Evolutionary conservation across 139 green algal species (phyloP).

Genomic region (Deuterostichococcus epilithicus): DNA sequence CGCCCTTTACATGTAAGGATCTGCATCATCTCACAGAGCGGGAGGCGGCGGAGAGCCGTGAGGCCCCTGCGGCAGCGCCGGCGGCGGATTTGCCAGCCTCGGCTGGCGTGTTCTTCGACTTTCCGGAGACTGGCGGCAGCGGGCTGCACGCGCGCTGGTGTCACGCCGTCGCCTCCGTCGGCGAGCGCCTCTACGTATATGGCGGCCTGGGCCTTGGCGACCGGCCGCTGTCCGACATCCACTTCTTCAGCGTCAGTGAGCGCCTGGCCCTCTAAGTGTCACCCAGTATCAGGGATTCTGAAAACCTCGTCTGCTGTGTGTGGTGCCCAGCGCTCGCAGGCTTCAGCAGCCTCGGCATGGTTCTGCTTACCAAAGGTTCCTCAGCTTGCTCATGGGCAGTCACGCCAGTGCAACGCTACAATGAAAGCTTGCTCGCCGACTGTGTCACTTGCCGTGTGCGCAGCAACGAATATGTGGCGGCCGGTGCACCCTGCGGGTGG

Average conservation of each 20-base stretch:
- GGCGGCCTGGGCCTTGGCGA: constrained; percentile 12
- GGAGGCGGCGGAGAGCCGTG: background rate
- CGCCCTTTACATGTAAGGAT: too few species aligned
- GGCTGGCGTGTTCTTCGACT: constrained; percentile 17
- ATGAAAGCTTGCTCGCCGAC: too few species aligned
- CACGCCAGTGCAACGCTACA: too few species aligned
- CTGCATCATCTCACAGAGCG: background rate
- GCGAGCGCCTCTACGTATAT: constrained; percentile 11
- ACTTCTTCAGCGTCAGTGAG: constrained; percentile 3
- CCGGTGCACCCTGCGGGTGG: background rate
- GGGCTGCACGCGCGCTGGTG: constrained; percentile 12
- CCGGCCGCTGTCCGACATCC: background rate
- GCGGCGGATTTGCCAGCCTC: background rate
- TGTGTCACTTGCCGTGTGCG: too few species aligned
- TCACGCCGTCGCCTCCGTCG: constrained; percentile 11
- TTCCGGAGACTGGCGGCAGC: background rate
- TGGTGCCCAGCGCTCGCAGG: background rate
- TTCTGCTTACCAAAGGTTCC: too few species aligned
- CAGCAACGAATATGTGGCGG: background rate
- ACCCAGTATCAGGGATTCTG: too few species aligned
- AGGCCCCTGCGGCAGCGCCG: background rate
- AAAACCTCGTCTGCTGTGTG: background rate
- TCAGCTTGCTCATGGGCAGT: too few species aligned
- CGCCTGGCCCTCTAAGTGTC: background rate
- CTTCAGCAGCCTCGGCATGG: background rate